phyloP scores from a whole-genome alignment of 192 early-diverging fungal species.

The Radiomyces spectabilis region DNA sequence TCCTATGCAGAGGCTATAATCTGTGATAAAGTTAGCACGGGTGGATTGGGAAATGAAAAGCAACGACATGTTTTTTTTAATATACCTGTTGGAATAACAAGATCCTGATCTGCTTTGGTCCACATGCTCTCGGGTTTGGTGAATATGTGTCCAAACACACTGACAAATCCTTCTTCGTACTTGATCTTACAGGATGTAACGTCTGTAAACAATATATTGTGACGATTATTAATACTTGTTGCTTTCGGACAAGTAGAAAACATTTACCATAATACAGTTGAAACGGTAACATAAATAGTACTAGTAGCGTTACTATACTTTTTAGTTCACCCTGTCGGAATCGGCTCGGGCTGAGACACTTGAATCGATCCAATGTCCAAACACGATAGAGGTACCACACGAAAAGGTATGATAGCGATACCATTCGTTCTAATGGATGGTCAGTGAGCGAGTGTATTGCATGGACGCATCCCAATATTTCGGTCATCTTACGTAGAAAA shows the following conservation, averaged over 20 bases:
- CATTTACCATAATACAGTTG: conserved; percentile 16
- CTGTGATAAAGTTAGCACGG: background rate
- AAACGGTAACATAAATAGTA: conserved; percentile 11
- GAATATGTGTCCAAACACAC: conserved; percentile 3
- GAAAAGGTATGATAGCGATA: conserved; percentile 1
- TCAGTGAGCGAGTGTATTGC: background rate
- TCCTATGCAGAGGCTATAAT: conserved; percentile 30
- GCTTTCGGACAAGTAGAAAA: background rate
- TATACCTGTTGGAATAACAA: conserved; percentile 20
- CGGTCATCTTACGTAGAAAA: conserved; percentile 7
- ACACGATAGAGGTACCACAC: conserved; percentile 8
- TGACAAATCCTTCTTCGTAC: conserved; percentile 27
- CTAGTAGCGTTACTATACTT: conserved; percentile 2
- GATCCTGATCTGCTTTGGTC: conserved; percentile 13
- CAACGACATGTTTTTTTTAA: background rate
- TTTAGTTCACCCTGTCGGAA: conserved; percentile 16
- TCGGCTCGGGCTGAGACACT: conserved; percentile 3
- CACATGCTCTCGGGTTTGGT: conserved; percentile 20
- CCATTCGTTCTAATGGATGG: conserved; percentile 3
- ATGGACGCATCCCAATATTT: background rate
- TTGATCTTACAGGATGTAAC: conserved; percentile 20
- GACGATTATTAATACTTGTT: background rate
- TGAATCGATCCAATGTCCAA: conserved; percentile 9
- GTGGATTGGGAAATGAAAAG: background rate
- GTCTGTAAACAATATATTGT: conserved; percentile 5